Percentiles rank a stretch among this genome's conserved stretches.
phyloP scores from a whole-genome alignment of 2,329 filamentous ascomycete genomes.

The Lasiodiplodia sp. region DNA sequence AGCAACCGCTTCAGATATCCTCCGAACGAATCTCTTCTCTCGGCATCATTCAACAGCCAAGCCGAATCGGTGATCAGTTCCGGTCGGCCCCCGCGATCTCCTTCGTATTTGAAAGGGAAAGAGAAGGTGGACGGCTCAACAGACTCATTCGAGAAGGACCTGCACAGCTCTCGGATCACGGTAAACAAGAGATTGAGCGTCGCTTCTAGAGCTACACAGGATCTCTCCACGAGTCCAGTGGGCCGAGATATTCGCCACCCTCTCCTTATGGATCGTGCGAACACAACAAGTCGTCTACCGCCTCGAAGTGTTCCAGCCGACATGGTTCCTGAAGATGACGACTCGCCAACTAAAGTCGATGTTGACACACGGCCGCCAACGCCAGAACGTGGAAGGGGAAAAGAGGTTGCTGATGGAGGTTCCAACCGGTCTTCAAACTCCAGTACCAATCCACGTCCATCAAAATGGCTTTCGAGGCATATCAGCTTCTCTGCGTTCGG shows the following conservation, averaged over 20 bases:
- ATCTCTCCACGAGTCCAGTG: slow-evolving; percentile 13
- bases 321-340: not conserved
- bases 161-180: not conserved
- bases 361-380: slow-evolving; percentile 5
- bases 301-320: slow-evolving; percentile 18
- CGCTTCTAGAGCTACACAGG: slow-evolving; percentile 2
- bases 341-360: not conserved
- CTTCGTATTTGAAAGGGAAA: slow-evolving; percentile 8
- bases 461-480: slow-evolving; percentile 39
- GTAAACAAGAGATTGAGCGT: slow-evolving; percentile 15
- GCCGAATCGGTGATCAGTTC: slow-evolving; percentile 36
- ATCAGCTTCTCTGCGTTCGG: slow-evolving; percentile 49
- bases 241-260: slow-evolving; percentile 14
- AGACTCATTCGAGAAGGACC: not conserved
- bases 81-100: slow-evolving; percentile 34
- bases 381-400: slow-evolving; percentile 21
- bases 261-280: slow-evolving; percentile 5
- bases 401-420: not conserved
- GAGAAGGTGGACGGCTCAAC: slow-evolving; percentile 6
- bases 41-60: slow-evolving; percentile 43
- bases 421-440: slow-evolving; percentile 14
- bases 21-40: slow-evolving; percentile 33
- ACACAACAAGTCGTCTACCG: not conserved
- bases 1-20: slow-evolving; percentile 14
- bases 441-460: slow-evolving; percentile 16